These are phyloP conservation scores for Erucastrum elatum DNA, from an alignment of 345 rosid species.

Conservation along the genomic window DNA sequence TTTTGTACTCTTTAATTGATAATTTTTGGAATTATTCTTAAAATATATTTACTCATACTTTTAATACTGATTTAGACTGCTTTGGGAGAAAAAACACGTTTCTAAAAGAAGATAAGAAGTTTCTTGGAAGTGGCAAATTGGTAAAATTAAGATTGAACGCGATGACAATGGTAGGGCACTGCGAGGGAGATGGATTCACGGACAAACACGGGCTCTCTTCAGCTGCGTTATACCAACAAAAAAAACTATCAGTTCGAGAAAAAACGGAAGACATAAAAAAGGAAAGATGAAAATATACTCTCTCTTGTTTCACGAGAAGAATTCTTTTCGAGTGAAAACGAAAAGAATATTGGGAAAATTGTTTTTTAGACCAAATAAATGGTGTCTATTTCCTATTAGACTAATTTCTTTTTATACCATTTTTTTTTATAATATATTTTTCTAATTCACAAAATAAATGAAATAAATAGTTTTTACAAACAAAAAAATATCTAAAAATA, in stretches of 20 bases:
- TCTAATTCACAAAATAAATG: too few relatives aligned
- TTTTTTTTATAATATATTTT: too few relatives aligned
- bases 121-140: conserved; percentile 30
- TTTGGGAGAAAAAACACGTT: conserved; percentile 24
- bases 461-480: too few relatives aligned
- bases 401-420: too few relatives aligned
- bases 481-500: too few relatives aligned
- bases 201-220: conserved; percentile 7
- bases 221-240: neutral
- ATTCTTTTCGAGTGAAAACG: too few relatives aligned
- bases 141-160: neutral
- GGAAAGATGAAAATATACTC: too few relatives aligned
- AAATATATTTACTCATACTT: neutral
- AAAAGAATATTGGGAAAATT: too few relatives aligned
- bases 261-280: neutral
- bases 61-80: neutral
- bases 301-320: neutral
- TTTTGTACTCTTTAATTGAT: neutral
- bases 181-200: neutral
- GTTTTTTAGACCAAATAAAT: too few relatives aligned
- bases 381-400: too few relatives aligned
- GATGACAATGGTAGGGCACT: neutral
- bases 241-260: neutral
- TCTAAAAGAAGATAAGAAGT: conserved; percentile 23
- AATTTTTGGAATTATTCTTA: conserved; percentile 17